A percentile compares a stretch with the other conserved stretches of the same genome.
These are phyloP conservation scores for Zymoseptoria tritici DNA, from an alignment of 2,329 filamentous ascomycete species.

Conservation along the genomic window DNA sequence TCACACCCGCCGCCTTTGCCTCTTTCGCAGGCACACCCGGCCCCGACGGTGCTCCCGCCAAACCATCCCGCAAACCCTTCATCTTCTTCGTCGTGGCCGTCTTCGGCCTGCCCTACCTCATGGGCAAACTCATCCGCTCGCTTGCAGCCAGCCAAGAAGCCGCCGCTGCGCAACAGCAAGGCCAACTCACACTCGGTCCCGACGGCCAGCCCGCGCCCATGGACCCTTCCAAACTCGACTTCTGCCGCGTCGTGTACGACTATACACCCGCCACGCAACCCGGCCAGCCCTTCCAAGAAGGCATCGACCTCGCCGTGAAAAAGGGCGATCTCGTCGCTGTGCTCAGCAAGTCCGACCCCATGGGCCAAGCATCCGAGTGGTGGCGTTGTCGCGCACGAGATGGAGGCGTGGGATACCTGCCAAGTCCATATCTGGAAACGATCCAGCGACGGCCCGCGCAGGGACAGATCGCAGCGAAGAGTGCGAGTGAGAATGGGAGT, in stretches of 20 bases:
- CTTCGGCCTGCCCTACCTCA: conserved; percentile 90
- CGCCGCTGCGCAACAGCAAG: conserved; percentile 59
- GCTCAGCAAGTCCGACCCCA: conserved; percentile 82
- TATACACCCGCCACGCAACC: conserved; percentile 69
- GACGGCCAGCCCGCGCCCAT: conserved; percentile 46
- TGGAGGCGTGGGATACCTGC: conserved; percentile 84
- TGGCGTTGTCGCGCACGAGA: conserved; percentile 91
- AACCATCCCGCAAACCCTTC: conserved; percentile 88
- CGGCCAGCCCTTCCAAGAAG: conserved; percentile 41
- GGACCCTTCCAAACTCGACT: conserved; percentile 88
- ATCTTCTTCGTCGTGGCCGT: conserved; percentile 92
- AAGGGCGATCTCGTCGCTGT: conserved; percentile 96
- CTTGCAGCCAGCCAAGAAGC: conserved; percentile 80
- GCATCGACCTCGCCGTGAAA: conserved; percentile 82
- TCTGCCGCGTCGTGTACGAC: conserved; percentile 91
- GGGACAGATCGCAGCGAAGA: conserved; percentile 39
- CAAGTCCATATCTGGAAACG: conserved; percentile 78
- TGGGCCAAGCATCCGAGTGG: conserved; percentile 91
- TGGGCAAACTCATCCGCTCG: conserved; percentile 88
- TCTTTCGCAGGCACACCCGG: conserved; percentile 63
- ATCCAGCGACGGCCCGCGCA: conserved; percentile 52
- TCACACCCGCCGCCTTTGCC: conserved; percentile 88
- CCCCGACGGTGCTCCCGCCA: conserved; percentile 60
- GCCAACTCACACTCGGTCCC: conserved; percentile 40
- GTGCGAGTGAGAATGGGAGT: conserved; percentile 39